Conservation (phyloP, 169 alveolate species). For the Plasmodium berghei region DNA sequence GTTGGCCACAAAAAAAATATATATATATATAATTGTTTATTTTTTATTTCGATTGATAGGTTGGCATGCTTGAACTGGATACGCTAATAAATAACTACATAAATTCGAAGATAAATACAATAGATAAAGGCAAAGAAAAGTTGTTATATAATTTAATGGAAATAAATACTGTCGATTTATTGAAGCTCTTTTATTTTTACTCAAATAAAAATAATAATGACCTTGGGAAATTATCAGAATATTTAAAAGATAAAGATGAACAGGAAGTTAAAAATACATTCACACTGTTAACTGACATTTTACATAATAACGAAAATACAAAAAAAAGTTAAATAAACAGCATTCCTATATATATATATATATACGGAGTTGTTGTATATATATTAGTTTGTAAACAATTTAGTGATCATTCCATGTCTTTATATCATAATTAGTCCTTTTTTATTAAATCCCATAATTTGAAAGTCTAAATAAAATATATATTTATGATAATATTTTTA, state of each 20-base stretch:
- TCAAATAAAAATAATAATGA: slow-evolving; percentile 20
- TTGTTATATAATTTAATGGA: slow-evolving; percentile 43
- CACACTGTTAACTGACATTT: slow-evolving; percentile 37
- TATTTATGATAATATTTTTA: no score
- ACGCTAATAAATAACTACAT: slow-evolving; percentile 51
- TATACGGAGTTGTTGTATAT: no score
- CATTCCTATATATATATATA: no score
- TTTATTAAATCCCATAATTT: not conserved
- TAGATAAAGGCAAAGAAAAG: slow-evolving; percentile 30
- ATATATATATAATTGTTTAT: slow-evolving; percentile 2
- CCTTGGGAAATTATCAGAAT: slow-evolving; percentile 19
- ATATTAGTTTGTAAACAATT: no score
- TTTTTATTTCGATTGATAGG: slow-evolving; percentile 14
- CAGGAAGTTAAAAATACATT: slow-evolving; percentile 46
- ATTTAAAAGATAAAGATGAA: slow-evolving; percentile 31
- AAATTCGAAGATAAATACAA: slow-evolving; percentile 40
- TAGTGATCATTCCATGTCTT: no score
- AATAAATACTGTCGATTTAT: slow-evolving; percentile 35
- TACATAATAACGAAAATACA: slow-evolving; percentile 22
- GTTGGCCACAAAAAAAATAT: not conserved
- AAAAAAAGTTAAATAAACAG: no score
- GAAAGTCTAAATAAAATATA: not conserved
- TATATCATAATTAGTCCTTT: not conserved
- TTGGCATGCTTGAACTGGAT: slow-evolving; percentile 69
- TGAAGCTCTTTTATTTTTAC: slow-evolving; percentile 65